Evolutionary conservation across 164 flowering plant genomes (phyloP).

Genomic region (Aristolochia fimbriata): DNA sequence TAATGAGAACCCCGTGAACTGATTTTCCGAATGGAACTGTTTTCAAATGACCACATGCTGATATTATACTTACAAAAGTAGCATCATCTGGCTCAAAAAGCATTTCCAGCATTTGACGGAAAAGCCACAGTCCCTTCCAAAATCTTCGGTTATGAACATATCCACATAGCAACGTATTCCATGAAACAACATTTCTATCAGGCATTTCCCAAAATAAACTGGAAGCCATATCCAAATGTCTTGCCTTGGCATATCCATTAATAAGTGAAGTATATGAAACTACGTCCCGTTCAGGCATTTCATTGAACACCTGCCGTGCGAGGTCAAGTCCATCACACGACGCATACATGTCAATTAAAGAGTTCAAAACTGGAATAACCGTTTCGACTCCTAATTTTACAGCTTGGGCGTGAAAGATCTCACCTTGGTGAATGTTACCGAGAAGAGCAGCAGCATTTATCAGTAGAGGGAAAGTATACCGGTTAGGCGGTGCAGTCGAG

Average conservation of each 20-base stretch:
- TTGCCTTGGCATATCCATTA: background rate
- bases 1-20: background rate
- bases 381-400: background rate
- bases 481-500: too few species aligned
- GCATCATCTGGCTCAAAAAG: too few species aligned
- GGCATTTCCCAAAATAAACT: slow-evolving; percentile 4
- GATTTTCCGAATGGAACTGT: too few species aligned
- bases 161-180: slow-evolving; percentile 2
- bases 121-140: too few species aligned
- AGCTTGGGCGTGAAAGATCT: background rate
- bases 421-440: too few species aligned
- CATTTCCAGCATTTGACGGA: too few species aligned
- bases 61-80: too few species aligned
- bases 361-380: slow-evolving; percentile 1
- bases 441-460: too few species aligned
- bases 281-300: slow-evolving; percentile 1
- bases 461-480: too few species aligned
- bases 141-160: background rate
- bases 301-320: slow-evolving; percentile 1
- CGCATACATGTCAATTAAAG: slow-evolving; percentile 2
- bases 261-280: background rate
- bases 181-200: background rate
- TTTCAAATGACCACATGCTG: too few species aligned
- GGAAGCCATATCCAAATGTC: background rate
- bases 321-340: background rate